Evolutionary conservation across 768 basidiomycete species (phyloP).

Genomic region (Plicaturopsis crispa): DNA sequence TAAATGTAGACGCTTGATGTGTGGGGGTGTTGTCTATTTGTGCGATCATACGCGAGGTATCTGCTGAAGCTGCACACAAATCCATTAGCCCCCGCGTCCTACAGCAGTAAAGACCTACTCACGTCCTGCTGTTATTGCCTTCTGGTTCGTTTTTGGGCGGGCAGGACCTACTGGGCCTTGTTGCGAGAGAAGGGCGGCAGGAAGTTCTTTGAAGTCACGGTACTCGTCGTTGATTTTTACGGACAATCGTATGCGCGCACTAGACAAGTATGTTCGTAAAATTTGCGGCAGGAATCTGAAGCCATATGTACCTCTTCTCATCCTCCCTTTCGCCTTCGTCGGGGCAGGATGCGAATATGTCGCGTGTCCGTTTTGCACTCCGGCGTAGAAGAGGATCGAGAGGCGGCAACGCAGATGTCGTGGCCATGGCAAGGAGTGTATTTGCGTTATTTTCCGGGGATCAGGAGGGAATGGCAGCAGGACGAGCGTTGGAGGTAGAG

Average conservation of each 20-base stretch:
- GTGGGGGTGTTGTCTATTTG: constrained; percentile 69
- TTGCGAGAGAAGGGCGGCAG: constrained; percentile 71
- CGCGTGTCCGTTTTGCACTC: constrained; percentile 66
- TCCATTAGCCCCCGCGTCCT: too few species aligned
- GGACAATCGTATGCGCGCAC: constrained; percentile 66
- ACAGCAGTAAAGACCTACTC: constrained; percentile 23
- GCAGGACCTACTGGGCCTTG: constrained; percentile 79
- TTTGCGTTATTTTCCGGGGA: not conserved
- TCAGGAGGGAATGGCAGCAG: not conserved
- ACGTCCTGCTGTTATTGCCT: constrained; percentile 71
- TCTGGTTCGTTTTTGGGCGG: constrained; percentile 54
- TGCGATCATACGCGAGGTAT: constrained; percentile 64
- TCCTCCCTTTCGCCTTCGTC: constrained; percentile 59
- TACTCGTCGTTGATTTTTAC: constrained; percentile 91
- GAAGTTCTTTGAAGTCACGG: constrained; percentile 77
- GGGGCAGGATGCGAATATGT: constrained; percentile 58
- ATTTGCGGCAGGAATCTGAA: not conserved
- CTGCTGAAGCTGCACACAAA: constrained; percentile 26
- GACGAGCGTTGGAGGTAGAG: constrained; percentile 1
- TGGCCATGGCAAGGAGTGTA: constrained; percentile 13
- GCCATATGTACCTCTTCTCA: constrained; percentile 49
- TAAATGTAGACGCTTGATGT: constrained; percentile 62
- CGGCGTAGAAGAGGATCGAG: constrained; percentile 57
- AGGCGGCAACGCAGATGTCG: constrained; percentile 51
- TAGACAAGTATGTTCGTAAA: constrained; percentile 16